Base-by-base conservation (phyloP, 768 basidiomycete genomes). In the Omphalotus guepiniiformis region DNA sequence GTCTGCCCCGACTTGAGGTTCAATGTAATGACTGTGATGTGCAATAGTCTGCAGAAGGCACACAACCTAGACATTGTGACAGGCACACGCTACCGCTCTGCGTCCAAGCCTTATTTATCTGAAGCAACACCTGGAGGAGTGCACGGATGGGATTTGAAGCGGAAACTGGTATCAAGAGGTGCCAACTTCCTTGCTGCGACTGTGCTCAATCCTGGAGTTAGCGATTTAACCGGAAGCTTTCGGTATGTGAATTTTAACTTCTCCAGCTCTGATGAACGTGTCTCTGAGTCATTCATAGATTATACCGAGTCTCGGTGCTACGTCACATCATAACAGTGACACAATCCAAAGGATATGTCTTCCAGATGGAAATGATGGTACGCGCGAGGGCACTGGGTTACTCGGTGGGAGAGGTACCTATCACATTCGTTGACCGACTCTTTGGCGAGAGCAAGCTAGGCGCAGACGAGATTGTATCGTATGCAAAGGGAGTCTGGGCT, bases 321-420 rank as follows among this genome's bases (percentile, higher is more conserved):
- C 79, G 77, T 39, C 82, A 91, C 55, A 87, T 95, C 58, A 94
- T 95, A 56, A 79, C 84, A 4, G 76, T 84, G 54, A 92, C 88
- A 2, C 77, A 84, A 51, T 92, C 91, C 2, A 88, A 88, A 54
- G 93, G 93, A 7, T 95, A 94, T 57, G 93, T 95, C 25, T 94
- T 95, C 72, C 93, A 95, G 73, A 95, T 95, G 93, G 93, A 95
- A 63, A 95, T 94, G 85, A 94, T 94, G 79, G 93, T 92, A 16
- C 80, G 93, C 1, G 93, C 93, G 4, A 77, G 83, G 18, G 80
- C 87, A 2, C 67, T 90, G 47, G 91, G 89, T 4, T 94, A 92
- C 66, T 80, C 76, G 3, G 82, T 95, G 0, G 93, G 91, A 3
- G 93, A 95, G 63, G 79, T 95, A 21, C 93, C 93, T 1, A 95